A percentile compares a stretch with the other conserved stretches of the same genome.
phyloP scores from a whole-genome alignment of 257 asterid species.

The Cinchona pubescens region DNA sequence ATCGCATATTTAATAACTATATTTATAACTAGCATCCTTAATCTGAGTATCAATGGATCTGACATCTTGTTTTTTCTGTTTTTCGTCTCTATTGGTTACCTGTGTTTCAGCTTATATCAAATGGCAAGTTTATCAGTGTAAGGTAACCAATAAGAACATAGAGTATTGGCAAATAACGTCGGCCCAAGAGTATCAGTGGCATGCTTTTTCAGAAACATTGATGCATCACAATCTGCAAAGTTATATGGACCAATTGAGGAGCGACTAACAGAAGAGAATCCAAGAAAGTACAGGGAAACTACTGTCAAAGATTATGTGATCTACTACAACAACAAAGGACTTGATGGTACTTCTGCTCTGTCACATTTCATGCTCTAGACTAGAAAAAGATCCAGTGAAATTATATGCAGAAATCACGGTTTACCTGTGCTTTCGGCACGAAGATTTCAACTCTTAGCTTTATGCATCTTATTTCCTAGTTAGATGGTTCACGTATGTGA shows the following conservation, averaged over 20 bases:
- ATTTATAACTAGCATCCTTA: no score
- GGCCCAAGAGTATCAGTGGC: slow-evolving; percentile 55
- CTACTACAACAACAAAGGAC: slow-evolving; percentile 39
- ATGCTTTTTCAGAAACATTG: slow-evolving; percentile 41
- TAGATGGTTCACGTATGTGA: not conserved
- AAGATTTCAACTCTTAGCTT: not conserved
- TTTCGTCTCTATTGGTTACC: no score
- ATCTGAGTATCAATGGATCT: not conserved
- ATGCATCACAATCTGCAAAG: slow-evolving; percentile 33
- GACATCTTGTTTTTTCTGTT: not conserved
- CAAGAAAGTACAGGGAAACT: slow-evolving; percentile 38
- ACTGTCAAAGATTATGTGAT: slow-evolving; percentile 44
- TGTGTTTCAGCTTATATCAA: slow-evolving; percentile 40
- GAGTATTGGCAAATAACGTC: slow-evolving; percentile 36
- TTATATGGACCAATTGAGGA: slow-evolving; percentile 51
- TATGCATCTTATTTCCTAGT: not conserved
- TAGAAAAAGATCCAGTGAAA: not conserved
- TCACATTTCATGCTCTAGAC: slow-evolving; percentile 37
- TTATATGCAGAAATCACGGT: not conserved
- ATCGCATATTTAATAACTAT: no score
- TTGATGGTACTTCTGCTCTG: slow-evolving; percentile 44
- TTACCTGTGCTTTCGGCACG: not conserved
- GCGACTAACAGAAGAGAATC: slow-evolving; percentile 35
- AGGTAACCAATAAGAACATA: no score
- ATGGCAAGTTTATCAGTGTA: slow-evolving; percentile 45